These are phyloP conservation scores for Yamadazyma insecticola DNA, from an alignment of 805 yeast genomes.

Conservation along the genomic window DNA sequence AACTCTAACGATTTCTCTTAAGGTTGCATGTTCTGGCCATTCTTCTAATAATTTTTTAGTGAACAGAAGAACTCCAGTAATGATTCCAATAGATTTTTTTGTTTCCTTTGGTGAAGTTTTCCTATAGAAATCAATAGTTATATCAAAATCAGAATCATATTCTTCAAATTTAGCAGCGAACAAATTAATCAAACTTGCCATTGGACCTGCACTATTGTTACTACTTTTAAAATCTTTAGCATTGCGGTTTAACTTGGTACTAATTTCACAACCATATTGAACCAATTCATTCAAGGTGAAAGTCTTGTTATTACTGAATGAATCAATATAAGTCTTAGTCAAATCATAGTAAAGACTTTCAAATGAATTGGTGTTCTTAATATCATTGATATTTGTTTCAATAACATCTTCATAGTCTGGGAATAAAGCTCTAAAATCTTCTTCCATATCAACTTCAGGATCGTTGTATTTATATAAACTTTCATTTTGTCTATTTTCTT, in stretches of 20 bases:
- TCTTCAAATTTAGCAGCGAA: conserved; percentile 13
- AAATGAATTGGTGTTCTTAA: conserved; percentile 21
- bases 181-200: conserved; percentile 3
- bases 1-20: conserved; percentile 60
- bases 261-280: conserved; percentile 31
- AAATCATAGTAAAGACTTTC: conserved; percentile 46
- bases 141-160: conserved; percentile 5
- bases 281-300: conserved; percentile 24
- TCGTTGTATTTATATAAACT: conserved; percentile 65
- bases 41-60: conserved; percentile 47
- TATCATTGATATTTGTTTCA: conserved; percentile 19
- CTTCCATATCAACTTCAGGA: conserved; percentile 62
- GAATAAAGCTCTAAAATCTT: conserved; percentile 75
- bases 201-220: conserved; percentile 2
- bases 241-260: background rate
- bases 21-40: conserved; percentile 96
- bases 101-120: conserved; percentile 61
- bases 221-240: conserved; percentile 6
- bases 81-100: conserved; percentile 49
- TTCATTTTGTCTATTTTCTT: conserved; percentile 53
- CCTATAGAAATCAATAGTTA: conserved; percentile 52
- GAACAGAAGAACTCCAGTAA: conserved; percentile 22
- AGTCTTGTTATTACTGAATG: conserved; percentile 26
- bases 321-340: conserved; percentile 44
- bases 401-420: conserved; percentile 79